phyloP scores from a whole-genome alignment of 1,284 basidiomycete genomes.

The Ceratobasidium sp. region DNA sequence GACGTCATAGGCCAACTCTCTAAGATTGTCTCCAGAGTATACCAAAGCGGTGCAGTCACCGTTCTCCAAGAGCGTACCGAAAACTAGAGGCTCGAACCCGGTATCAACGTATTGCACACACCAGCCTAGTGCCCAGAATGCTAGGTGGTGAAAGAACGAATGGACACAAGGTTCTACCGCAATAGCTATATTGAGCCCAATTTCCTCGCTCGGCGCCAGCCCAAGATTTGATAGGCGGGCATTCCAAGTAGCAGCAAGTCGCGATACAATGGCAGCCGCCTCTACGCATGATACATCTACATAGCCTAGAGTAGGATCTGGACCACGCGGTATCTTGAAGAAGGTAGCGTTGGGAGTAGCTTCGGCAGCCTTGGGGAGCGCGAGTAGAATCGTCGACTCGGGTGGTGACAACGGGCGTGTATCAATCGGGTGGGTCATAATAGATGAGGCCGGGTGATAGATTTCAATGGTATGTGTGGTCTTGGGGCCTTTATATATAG shows the following conservation, averaged over 20 bases:
- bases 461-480: not conserved
- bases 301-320: constrained; percentile 18
- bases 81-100: not conserved
- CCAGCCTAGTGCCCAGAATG: constrained; percentile 29
- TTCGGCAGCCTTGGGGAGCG: constrained; percentile 16
- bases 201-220: not conserved
- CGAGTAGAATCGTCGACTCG: constrained; percentile 15
- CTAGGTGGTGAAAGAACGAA: constrained; percentile 15
- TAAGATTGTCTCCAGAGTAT: not conserved
- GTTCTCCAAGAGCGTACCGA: not conserved
- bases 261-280: constrained; percentile 12
- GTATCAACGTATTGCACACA: constrained; percentile 18
- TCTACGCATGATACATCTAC: constrained; percentile 22
- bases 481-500: not conserved
- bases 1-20: not conserved
- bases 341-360: constrained; percentile 1
- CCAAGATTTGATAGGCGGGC: not conserved
- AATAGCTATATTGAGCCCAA: not conserved
- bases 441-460: not conserved
- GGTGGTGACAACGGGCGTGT: constrained; percentile 4
- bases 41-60: not conserved
- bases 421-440: constrained; percentile 3
- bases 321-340: constrained; percentile 17
- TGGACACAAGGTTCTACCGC: constrained; percentile 4
- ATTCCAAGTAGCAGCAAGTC: constrained; percentile 15